Conservation (phyloP, 495 filamentous ascomycete species). For the Xylaria cubensis region DNA sequence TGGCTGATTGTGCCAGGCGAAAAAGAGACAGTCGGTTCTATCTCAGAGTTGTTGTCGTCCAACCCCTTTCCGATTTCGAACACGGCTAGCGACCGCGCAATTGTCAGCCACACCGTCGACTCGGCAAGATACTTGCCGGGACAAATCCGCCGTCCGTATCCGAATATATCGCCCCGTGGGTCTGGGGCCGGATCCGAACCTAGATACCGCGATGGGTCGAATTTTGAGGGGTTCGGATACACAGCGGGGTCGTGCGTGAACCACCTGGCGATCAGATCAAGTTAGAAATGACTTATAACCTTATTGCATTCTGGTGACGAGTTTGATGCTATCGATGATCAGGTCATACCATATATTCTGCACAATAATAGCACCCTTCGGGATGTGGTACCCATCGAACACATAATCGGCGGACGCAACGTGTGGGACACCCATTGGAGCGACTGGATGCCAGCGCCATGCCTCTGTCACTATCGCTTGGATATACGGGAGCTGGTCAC, state of each 20-base stretch:
- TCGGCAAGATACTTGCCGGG: conserved; percentile 56
- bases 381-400: conserved; percentile 50
- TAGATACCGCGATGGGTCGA: conserved; percentile 49
- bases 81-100: conserved; percentile 49
- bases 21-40: conserved; percentile 35
- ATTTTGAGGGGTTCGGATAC: conserved; percentile 47
- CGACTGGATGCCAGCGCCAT: conserved; percentile 35
- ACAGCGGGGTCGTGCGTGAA: conserved; percentile 40
- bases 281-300: neutral
- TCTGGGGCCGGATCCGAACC: conserved; percentile 48
- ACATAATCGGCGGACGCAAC: conserved; percentile 40
- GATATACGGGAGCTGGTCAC: conserved; percentile 39
- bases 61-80: conserved; percentile 45
- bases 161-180: conserved; percentile 51
- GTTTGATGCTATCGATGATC: neutral
- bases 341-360: neutral
- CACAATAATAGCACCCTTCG: conserved; percentile 46
- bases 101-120: conserved; percentile 47
- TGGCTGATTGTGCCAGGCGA: conserved; percentile 39
- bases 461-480: conserved; percentile 38
- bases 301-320: neutral
- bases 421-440: conserved; percentile 42
- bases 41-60: conserved; percentile 37
- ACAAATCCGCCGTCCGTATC: conserved; percentile 58
- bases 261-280: conserved; percentile 15